Evolutionary conservation across 352 stramenopile species (phyloP), one percentile per base, ranked within the genome.

Genomic region (Halophytophthora batemanensis): DNA sequence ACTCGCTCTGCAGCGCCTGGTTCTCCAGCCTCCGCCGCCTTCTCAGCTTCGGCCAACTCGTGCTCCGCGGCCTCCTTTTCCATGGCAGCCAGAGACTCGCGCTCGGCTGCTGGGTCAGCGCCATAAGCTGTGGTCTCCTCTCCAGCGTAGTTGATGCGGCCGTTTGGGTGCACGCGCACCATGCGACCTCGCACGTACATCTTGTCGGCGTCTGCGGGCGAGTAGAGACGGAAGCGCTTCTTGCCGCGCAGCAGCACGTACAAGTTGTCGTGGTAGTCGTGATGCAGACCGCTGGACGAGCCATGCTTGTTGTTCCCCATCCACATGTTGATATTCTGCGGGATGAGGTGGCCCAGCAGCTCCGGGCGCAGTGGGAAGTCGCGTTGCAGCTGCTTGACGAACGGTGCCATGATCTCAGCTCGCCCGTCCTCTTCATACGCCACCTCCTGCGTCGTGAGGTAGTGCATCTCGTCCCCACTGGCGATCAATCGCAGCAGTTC

Each of bases 231-330:
- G 77, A 99, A 98, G 15, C 63, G 71, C 71, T 99, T 99, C 45
- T 71, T 82, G 19, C 97, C 97, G 29, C 81, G 69, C 35, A 98
- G 59, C 19, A 99, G 42, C 37, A 98, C 82, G 72, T 99, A 99
- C 22, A 99, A 61, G 62, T 99, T 99, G 77, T 99, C 97, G 67
- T 99, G 97, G 83, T 98, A 98, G 69, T 99, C 97, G 60, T 99
- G 97, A 71, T 99, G 97, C 29, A 99, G 77, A 1, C 97, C 97
- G 11, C 78, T 91, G 12, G 77, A 95, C 21, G 78, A 93, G 10
- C 78, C 84, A 37, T 81, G 74, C 60, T 70, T 75, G 59, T 82
- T 92, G 61, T 88, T 87, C 17, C 96, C 95, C 80, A 98, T 97
- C 96, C 96, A 99, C 48, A 99, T 70, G 74, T 99, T 98, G 59